These are phyloP conservation scores for carrot (Daucus carota) DNA, from an alignment of 129 eudicot species.

Conservation along the genomic window DH1_v3.0 NC_030382.2:41230501-41231000, in stretches of 20 bases:
- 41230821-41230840: background rate
- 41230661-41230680: no score
- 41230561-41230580: no score
- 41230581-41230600: no score
- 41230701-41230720: no score
- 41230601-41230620: no score
- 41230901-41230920: background rate
- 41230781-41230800: background rate
- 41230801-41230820: background rate
- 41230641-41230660: no score
- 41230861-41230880: background rate
- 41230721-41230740: no score
- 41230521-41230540: no score
- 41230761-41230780: background rate
- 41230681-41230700: no score
- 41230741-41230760: background rate
- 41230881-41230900: background rate
- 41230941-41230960: background rate
- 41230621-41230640: no score
- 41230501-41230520: no score
- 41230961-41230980: background rate
- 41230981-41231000: background rate
- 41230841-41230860: background rate
- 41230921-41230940: background rate
- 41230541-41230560: no score